phyloP scores from a whole-genome alignment of 257 asterid species.

The Scutellaria galericulata region DNA sequence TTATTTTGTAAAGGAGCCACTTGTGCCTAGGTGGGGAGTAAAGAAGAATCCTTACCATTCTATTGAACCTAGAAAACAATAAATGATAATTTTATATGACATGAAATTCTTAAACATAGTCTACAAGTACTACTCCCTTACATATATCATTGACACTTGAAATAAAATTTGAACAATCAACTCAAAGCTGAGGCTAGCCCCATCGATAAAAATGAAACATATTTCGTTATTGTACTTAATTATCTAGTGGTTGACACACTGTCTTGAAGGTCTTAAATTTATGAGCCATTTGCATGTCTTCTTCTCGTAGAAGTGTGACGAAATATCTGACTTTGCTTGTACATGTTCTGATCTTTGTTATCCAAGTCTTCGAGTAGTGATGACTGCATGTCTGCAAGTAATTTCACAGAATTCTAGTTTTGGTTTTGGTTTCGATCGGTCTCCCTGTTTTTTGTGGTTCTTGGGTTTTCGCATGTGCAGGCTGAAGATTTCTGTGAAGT shows the following conservation, averaged over 20 bases:
- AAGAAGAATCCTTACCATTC: conserved; percentile 2
- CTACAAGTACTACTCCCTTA: not conserved
- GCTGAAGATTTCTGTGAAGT: no score
- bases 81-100: not conserved
- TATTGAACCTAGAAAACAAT: conserved; percentile 2
- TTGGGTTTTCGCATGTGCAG: no score
- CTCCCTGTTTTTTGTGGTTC: no score
- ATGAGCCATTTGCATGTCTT: no score
- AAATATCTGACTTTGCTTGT: no score
- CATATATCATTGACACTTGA: not conserved
- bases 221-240: not conserved
- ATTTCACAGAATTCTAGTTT: no score
- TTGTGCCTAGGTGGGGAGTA: not conserved
- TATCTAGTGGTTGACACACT: not conserved
- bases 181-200: not conserved
- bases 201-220: not conserved
- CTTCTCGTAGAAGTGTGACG: no score
- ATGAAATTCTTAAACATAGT: conserved; percentile 1
- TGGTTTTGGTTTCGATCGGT: no score
- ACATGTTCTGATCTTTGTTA: no score
- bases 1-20: not conserved
- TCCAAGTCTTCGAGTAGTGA: no score
- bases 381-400: no score
- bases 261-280: no score
- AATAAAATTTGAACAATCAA: conserved; percentile 1